Conservation (phyloP, 176 grass and related monocot species). For the Oryza brachyantha region DNA sequence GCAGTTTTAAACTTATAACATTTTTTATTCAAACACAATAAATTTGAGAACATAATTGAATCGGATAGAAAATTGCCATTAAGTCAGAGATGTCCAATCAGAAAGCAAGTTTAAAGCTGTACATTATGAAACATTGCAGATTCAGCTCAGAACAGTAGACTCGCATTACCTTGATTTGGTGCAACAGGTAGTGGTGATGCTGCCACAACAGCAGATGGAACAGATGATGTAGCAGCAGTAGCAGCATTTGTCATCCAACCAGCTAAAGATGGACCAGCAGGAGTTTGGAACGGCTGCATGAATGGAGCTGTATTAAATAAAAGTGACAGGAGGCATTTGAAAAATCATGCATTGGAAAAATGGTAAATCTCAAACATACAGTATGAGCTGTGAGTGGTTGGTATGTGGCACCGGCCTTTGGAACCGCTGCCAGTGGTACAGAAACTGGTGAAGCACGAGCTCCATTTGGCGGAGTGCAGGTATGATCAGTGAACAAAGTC, state of each 20-base stretch:
- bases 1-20: background rate
- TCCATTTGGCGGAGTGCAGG: slow-evolving; percentile 70
- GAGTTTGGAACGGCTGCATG: slow-evolving; percentile 67
- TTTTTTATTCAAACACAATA: background rate
- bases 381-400: slow-evolving; percentile 61
- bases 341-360: slow-evolving; percentile 18
- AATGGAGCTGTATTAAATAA: slow-evolving; percentile 19
- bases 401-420: slow-evolving; percentile 71
- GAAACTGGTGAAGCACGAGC: slow-evolving; percentile 70
- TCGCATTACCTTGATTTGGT: slow-evolving; percentile 67
- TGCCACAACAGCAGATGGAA: slow-evolving; percentile 78
- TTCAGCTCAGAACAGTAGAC: background rate
- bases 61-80: background rate
- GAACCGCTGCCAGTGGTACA: slow-evolving; percentile 81
- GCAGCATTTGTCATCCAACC: slow-evolving; percentile 83
- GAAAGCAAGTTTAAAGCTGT: background rate
- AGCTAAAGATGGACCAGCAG: slow-evolving; percentile 78
- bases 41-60: background rate
- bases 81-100: background rate
- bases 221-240: slow-evolving; percentile 70
- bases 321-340: slow-evolving; percentile 27
- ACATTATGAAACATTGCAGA: background rate
- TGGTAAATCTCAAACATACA: slow-evolving; percentile 43
- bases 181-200: slow-evolving; percentile 72
- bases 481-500: slow-evolving; percentile 93